A percentile compares a stretch with the other conserved stretches of the same genome.
Conservation (phyloP, 805 yeast genomes). For the Yamadazyma phyllophila region DNA sequence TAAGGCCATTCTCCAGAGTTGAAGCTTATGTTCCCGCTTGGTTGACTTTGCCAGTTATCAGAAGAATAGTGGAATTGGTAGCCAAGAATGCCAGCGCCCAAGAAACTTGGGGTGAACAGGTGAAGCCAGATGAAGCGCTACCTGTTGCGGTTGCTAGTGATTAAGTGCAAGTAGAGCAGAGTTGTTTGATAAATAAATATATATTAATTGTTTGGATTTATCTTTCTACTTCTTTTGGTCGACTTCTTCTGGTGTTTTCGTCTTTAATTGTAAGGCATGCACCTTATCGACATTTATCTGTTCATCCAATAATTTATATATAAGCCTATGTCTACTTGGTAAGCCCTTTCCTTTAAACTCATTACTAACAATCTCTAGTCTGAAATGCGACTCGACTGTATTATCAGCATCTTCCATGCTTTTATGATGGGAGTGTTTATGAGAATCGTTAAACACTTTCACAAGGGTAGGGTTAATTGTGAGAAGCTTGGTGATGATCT, state of each 20-base stretch:
- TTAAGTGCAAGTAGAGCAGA: neutral
- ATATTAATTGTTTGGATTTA: conserved; percentile 2
- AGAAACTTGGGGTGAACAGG: conserved; percentile 32
- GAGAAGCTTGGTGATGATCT: conserved; percentile 11
- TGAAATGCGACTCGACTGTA: conserved; percentile 76
- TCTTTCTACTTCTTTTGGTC: neutral
- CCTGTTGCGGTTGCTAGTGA: conserved; percentile 4
- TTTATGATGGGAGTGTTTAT: conserved; percentile 83
- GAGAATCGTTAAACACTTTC: conserved; percentile 74
- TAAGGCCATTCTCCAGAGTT: conserved; percentile 75
- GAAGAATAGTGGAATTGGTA: conserved; percentile 84
- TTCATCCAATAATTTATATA: conserved; percentile 66
- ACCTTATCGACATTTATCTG: conserved; percentile 71
- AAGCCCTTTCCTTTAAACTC: conserved; percentile 60
- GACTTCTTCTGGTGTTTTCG: conserved; percentile 53
- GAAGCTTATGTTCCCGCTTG: conserved; percentile 95
- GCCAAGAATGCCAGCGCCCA: conserved; percentile 78
- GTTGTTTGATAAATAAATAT: neutral
- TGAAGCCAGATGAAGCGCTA: conserved; percentile 4
- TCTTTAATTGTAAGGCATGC: conserved; percentile 84
- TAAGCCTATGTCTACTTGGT: conserved; percentile 75
- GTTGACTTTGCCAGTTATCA: conserved; percentile 83
- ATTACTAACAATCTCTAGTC: conserved; percentile 69
- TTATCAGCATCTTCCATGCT: conserved; percentile 75
- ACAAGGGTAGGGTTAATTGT: conserved; percentile 44